These are phyloP conservation scores for Silene conica DNA, from an alignment of 148 eudicot genomes.

Conservation along the genomic window DNA sequence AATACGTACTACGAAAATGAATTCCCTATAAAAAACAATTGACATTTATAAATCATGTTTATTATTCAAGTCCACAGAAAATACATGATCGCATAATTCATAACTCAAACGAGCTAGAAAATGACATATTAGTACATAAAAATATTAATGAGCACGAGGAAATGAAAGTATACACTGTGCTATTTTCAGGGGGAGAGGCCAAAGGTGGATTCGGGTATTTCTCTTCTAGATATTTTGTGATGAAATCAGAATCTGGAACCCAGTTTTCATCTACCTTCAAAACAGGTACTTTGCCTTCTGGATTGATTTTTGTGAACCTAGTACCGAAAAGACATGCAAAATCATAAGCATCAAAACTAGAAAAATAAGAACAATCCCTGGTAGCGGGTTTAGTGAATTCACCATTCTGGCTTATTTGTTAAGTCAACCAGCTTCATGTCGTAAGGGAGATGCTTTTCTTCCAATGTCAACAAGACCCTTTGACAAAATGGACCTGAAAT, in stretches of 20 bases:
- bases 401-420: conserved; percentile 84
- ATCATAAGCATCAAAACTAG: background rate
- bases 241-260: conserved; percentile 91
- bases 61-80: background rate
- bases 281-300: conserved; percentile 93
- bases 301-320: conserved; percentile 73
- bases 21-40: background rate
- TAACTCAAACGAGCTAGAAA: background rate
- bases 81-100: background rate
- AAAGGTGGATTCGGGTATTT: conserved; percentile 80
- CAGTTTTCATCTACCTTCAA: conserved; percentile 82
- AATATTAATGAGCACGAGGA: background rate
- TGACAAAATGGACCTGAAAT: conserved; percentile 85
- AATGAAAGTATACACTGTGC: conserved; percentile 52
- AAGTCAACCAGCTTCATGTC: conserved; percentile 75
- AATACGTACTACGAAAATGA: no score
- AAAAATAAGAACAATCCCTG: background rate
- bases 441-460: conserved; percentile 86
- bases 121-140: background rate
- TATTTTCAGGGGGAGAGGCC: conserved; percentile 76
- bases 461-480: conserved; percentile 77
- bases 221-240: conserved; percentile 67
- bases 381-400: background rate
- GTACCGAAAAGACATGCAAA: background rate
- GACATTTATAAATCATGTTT: background rate